A percentile compares a stretch with the other conserved stretches of the same genome.
These are phyloP conservation scores for Spergularia marina DNA, from an alignment of 148 eudicot genomes.

Conservation along the genomic window DNA sequence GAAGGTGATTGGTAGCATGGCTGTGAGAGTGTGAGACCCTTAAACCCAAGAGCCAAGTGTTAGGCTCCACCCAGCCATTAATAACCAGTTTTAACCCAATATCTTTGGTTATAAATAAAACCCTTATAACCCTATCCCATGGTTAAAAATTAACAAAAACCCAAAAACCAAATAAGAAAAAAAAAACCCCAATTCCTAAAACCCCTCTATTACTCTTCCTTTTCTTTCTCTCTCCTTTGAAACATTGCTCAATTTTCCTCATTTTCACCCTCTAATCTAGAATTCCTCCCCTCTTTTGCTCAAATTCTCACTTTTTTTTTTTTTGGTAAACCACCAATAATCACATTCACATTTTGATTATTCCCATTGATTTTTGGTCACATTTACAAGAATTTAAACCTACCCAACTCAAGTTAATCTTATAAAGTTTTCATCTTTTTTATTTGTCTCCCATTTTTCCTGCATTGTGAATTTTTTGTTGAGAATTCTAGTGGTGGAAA, in stretches of 20 bases:
- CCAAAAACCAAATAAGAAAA: background rate
- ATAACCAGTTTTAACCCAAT: slow-evolving; percentile 10
- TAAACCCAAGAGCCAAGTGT: slow-evolving; percentile 44
- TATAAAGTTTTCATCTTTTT: background rate
- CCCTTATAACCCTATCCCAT: slow-evolving; percentile 21
- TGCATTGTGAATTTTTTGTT: slow-evolving; percentile 2
- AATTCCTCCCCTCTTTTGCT: background rate
- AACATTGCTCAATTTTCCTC: background rate
- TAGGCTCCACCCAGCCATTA: slow-evolving; percentile 20
- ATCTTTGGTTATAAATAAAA: slow-evolving; percentile 1
- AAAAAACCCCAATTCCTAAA: background rate
- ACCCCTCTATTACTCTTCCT: background rate
- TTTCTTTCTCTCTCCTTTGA: background rate
- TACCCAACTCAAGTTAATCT: slow-evolving; percentile 4
- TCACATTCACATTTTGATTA: background rate
- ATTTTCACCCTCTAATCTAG: background rate
- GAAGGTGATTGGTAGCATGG: slow-evolving; percentile 51
- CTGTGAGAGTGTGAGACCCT: slow-evolving; percentile 26
- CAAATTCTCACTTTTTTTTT: slow-evolving; percentile 13
- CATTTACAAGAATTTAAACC: background rate
- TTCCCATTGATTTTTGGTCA: background rate
- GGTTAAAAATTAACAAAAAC: background rate
- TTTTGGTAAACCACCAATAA: slow-evolving; percentile 37
- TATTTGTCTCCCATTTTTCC: background rate
- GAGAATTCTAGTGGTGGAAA: background rate